Percentiles rank a stretch among this genome's conserved stretches.
Conservation (phyloP, 2,329 filamentous ascomycete species). For the Hypoxylon rubiginosum region DNA sequence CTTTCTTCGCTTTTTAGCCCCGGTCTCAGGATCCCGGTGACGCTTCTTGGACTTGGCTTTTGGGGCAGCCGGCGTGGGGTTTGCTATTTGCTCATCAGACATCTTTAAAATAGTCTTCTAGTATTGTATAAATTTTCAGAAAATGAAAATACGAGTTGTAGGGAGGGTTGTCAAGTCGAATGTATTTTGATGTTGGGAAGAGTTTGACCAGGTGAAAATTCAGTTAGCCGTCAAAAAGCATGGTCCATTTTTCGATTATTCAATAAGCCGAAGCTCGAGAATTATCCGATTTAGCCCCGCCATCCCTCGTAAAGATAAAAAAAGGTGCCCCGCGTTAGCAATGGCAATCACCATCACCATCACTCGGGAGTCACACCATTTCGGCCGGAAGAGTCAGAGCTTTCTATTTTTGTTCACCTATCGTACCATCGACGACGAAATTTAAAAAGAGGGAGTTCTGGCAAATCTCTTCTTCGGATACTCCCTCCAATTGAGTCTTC, state of each 20-base stretch:
- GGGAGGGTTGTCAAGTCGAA: background rate
- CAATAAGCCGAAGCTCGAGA: slow-evolving; percentile 25
- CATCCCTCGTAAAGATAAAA: slow-evolving; percentile 33
- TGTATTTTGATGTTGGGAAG: background rate
- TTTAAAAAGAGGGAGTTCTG: slow-evolving; percentile 12
- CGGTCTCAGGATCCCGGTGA: slow-evolving; percentile 63
- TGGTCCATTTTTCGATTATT: slow-evolving; percentile 28
- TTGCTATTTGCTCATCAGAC: slow-evolving; percentile 38
- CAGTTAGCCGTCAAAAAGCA: slow-evolving; percentile 28
- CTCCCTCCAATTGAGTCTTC: slow-evolving; percentile 12
- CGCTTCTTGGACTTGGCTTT: slow-evolving; percentile 65
- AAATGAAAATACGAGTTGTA: background rate
- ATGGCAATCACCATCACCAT: slow-evolving; percentile 9
- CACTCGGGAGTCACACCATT: slow-evolving; percentile 20
- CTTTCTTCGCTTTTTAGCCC: slow-evolving; percentile 66
- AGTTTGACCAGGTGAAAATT: slow-evolving; percentile 27
- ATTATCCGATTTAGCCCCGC: slow-evolving; percentile 22
- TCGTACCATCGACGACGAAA: slow-evolving; percentile 20
- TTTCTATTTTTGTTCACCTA: slow-evolving; percentile 18
- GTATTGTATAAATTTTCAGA: background rate
- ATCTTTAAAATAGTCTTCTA: slow-evolving; percentile 26
- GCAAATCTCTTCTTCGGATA: background rate
- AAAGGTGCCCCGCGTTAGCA: slow-evolving; percentile 48
- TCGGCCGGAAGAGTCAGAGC: slow-evolving; percentile 41
- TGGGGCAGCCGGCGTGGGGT: slow-evolving; percentile 31